These are phyloP conservation scores for Aspergillus mulundensis DNA, from an alignment of 495 filamentous ascomycete genomes.

Conservation along the genomic window DNA sequence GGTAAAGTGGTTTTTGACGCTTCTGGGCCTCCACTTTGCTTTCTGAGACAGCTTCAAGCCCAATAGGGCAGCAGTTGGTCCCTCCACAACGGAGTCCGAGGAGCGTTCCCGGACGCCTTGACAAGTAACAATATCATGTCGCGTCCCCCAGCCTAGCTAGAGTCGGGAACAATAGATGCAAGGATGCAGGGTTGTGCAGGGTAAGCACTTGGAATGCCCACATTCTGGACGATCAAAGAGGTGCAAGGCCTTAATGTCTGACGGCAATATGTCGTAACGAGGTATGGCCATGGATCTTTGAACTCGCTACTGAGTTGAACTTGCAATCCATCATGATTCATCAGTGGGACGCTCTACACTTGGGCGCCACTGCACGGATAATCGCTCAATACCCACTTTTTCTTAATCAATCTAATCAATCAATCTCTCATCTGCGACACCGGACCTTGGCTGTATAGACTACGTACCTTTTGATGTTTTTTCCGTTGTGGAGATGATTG, in stretches of 20 bases:
- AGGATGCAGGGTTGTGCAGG: not conserved
- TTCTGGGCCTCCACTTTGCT: not conserved
- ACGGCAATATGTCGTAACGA: no score
- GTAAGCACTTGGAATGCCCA: not conserved
- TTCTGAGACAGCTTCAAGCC: not conserved
- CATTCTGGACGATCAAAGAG: not conserved
- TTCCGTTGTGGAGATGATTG: not conserved
- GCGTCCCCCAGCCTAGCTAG: not conserved
- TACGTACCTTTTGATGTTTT: not conserved
- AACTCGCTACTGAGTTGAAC: not conserved
- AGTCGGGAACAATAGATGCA: not conserved
- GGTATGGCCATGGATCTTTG: not conserved
- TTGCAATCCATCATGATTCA: not conserved
- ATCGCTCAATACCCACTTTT: conserved; percentile 22
- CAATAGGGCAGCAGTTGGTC: not conserved
- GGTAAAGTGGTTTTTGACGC: not conserved
- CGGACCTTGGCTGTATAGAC: not conserved
- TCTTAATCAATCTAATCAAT: conserved; percentile 26
- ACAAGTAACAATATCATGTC: not conserved
- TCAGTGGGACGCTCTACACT: not conserved
- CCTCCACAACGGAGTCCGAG: conserved; percentile 8
- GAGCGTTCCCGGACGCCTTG: not conserved
- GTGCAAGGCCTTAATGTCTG: no score
- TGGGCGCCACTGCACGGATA: conserved; percentile 18
- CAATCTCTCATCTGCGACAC: conserved; percentile 20